phyloP scores from a whole-genome alignment of 23 red algal genomes.

The Gracilaria domingensis region DNA sequence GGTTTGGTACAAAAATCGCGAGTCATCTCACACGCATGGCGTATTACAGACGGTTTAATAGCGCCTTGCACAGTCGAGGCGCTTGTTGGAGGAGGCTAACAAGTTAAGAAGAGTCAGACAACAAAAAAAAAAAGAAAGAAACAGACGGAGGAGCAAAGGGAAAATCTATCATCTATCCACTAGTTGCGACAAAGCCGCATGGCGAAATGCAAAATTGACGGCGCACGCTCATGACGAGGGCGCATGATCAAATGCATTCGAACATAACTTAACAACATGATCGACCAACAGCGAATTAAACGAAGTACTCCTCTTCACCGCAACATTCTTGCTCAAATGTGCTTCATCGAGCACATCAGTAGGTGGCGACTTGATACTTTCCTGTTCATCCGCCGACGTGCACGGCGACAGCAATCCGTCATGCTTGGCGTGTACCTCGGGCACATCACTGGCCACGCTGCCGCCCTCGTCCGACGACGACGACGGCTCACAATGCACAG shows the following conservation, averaged over 20 bases:
- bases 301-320: not conserved
- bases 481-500: not conserved
- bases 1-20: too few species aligned
- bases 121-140: not conserved
- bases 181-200: not conserved
- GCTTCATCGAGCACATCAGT: not conserved
- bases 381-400: constrained; percentile 9
- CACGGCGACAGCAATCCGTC: constrained; percentile 22
- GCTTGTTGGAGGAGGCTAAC: too few species aligned
- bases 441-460: too few species aligned
- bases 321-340: not conserved
- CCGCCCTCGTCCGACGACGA: too few species aligned
- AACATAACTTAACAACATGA: not conserved
- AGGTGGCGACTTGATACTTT: not conserved
- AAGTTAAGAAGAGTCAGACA: not conserved
- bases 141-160: too few species aligned
- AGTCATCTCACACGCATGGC: too few species aligned
- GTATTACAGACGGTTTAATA: not conserved
- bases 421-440: not conserved
- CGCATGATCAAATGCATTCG: not conserved
- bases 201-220: not conserved
- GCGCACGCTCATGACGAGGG: not conserved
- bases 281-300: constrained; percentile 29
- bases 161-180: not conserved
- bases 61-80: too few species aligned